Conservation (phyloP, 345 rosid species). For the Salix arbutifolia region DNA sequence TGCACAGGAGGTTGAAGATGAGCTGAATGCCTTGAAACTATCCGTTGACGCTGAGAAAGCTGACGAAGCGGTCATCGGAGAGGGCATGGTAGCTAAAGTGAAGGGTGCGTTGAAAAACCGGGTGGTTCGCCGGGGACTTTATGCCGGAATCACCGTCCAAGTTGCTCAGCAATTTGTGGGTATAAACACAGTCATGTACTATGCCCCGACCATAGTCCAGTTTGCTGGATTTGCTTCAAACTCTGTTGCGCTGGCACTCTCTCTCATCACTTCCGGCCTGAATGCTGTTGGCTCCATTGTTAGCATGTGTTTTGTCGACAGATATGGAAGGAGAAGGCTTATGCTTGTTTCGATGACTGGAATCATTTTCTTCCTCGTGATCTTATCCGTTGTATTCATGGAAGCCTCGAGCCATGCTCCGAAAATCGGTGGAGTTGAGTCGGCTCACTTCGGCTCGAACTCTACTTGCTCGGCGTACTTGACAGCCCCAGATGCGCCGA, state of each 20-base stretch:
- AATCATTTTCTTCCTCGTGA: slow-evolving; percentile 54
- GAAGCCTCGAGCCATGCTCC: slow-evolving; percentile 65
- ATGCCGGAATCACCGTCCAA: slow-evolving; percentile 82
- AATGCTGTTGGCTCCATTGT: slow-evolving; percentile 70
- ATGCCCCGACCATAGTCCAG: slow-evolving; percentile 84
- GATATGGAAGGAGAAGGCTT: slow-evolving; percentile 73
- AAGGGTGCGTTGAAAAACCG: slow-evolving; percentile 55
- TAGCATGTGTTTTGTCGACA: slow-evolving; percentile 75
- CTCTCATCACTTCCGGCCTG: slow-evolving; percentile 78
- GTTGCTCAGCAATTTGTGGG: slow-evolving; percentile 95
- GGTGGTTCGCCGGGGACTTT: slow-evolving; percentile 67
- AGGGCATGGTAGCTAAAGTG: slow-evolving; percentile 41
- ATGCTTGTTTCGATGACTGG: slow-evolving; percentile 83
- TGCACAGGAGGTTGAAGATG: slow-evolving; percentile 53
- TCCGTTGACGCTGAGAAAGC: slow-evolving; percentile 70
- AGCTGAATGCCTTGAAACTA: slow-evolving; percentile 44
- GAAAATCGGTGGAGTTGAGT: slow-evolving; percentile 24
- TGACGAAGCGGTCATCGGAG: slow-evolving; percentile 45
- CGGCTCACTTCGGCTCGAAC: slow-evolving; percentile 49
- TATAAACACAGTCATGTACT: slow-evolving; percentile 93
- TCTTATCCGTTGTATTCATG: slow-evolving; percentile 49
- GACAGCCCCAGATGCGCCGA: slow-evolving; percentile 19
- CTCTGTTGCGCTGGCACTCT: slow-evolving; percentile 69
- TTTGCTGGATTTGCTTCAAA: slow-evolving; percentile 91
- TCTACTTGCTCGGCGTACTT: slow-evolving; percentile 51